These are phyloP conservation scores for Quercus tomentella DNA, from an alignment of 331 rosid genomes.

Conservation along the genomic window DNA sequence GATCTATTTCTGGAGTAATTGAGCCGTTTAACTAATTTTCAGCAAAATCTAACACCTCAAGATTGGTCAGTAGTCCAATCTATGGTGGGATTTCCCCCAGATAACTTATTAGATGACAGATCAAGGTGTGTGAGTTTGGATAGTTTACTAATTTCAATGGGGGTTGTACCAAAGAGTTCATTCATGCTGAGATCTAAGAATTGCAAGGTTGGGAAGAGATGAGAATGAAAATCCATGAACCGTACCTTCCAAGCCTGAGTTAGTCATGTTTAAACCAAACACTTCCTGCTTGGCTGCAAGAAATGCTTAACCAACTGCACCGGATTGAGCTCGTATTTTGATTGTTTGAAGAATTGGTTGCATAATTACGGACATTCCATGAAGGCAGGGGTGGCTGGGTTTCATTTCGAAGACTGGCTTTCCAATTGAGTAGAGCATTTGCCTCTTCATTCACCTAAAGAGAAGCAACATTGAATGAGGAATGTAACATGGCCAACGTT, in stretches of 20 bases:
- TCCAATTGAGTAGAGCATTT: no score
- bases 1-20: slow-evolving; percentile 7
- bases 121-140: neutral
- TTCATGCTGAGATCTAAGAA: no score
- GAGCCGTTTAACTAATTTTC: slow-evolving; percentile 6
- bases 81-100: slow-evolving; percentile 14
- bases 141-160: neutral
- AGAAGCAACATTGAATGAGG: no score
- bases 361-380: neutral
- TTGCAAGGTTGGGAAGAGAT: no score
- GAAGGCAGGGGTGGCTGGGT: no score
- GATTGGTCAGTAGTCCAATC: neutral
- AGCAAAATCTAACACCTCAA: neutral
- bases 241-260: neutral
- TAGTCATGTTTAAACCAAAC: no score
- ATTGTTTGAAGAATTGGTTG: neutral
- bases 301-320: slow-evolving; percentile 26
- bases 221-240: no score
- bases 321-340: neutral
- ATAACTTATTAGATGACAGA: neutral
- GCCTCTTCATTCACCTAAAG: no score
- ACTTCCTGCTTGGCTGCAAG: neutral
- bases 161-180: no score
- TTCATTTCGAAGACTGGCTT: neutral
- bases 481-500: no score